Evolutionary conservation across 768 basidiomycete genomes (phyloP).

Genomic region (Termitomyces sp.): DNA sequence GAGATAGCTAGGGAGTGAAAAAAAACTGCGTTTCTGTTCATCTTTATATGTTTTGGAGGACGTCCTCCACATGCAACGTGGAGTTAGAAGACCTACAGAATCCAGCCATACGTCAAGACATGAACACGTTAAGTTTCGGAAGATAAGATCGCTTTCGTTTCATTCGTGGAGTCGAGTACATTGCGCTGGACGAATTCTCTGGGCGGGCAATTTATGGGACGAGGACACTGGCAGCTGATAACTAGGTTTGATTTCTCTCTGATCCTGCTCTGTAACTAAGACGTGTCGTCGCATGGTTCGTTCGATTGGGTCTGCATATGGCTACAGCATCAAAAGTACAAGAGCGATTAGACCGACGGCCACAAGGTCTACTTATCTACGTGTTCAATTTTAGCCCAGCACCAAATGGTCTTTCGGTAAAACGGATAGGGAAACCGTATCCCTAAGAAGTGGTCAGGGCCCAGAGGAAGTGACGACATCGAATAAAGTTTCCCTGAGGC

Average conservation of each 20-base stretch:
- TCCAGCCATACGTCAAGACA: neutral
- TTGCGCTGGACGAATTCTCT: neutral
- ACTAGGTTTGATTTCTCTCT: neutral
- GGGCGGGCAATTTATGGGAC: neutral
- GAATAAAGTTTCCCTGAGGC: neutral
- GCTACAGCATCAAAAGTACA: neutral
- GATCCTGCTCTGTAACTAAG: neutral
- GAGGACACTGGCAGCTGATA: neutral
- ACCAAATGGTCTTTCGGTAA: neutral
- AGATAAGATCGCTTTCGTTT: neutral
- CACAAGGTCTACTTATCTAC: neutral
- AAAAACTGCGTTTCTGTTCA: neutral
- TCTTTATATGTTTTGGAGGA: conserved; percentile 10
- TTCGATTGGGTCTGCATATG: neutral
- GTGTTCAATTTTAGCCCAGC: neutral
- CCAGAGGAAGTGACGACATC: neutral
- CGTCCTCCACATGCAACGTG: neutral
- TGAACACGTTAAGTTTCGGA: neutral
- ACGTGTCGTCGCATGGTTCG: neutral
- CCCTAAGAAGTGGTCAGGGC: neutral
- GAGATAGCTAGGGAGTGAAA: neutral
- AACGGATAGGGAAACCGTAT: neutral
- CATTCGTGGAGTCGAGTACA: neutral
- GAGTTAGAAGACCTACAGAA: neutral
- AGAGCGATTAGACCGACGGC: neutral